These are phyloP conservation scores for Blepharisma undulans DNA, from an alignment of 169 alveolate genomes.

Conservation along the genomic window DNA sequence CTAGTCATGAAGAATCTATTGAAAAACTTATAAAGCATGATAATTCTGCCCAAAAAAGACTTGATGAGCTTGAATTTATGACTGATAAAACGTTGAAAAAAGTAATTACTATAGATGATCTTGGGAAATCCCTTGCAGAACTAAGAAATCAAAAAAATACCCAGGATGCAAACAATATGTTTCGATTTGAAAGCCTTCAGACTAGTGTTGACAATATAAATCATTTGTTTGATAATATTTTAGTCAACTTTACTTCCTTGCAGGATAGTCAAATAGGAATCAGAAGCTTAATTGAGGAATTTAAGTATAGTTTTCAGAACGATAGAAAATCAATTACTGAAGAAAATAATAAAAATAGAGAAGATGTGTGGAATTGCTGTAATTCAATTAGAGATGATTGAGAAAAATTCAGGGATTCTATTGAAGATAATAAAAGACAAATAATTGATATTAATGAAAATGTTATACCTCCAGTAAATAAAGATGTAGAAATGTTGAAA, in stretches of 20 bases:
- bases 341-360: not conserved
- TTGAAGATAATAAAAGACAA: not conserved
- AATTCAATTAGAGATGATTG: not conserved
- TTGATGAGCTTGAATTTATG: not conserved
- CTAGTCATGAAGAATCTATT: constrained; percentile 47
- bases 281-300: not conserved
- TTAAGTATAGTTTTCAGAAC: not conserved
- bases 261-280: not conserved
- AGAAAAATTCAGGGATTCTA: not conserved
- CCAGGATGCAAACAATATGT: not conserved
- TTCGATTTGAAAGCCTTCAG: not conserved
- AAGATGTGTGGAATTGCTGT: not conserved
- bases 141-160: not conserved
- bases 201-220: not conserved
- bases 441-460: not conserved
- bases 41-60: not conserved
- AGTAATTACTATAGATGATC: not conserved
- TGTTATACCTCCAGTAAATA: not conserved
- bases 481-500: not conserved
- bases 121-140: not conserved
- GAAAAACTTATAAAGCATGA: not conserved
- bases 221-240: not conserved
- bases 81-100: not conserved
- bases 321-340: not conserved
- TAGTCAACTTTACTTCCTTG: not conserved